phyloP scores from a whole-genome alignment of 345 rosid genomes.

The Durio zibethinus region DNA sequence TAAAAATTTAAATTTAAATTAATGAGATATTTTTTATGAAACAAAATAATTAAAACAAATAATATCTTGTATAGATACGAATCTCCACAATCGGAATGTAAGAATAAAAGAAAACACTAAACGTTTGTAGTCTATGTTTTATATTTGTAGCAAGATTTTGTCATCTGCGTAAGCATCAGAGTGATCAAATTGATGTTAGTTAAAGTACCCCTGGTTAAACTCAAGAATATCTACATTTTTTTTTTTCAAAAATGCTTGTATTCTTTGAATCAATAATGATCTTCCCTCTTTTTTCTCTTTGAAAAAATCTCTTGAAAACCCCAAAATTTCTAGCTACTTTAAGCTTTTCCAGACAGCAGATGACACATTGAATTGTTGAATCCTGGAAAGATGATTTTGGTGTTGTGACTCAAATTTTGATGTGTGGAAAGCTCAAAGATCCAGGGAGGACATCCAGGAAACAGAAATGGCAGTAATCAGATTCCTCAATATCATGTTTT shows the following conservation, averaged over 20 bases:
- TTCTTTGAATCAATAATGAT: constrained; percentile 1
- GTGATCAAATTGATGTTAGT: neutral
- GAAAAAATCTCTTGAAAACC: neutral
- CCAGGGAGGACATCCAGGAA: neutral
- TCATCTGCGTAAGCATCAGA: neutral
- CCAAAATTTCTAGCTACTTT: neutral
- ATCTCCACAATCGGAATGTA: too few species aligned
- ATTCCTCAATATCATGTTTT: constrained; percentile 24
- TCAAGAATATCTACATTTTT: neutral
- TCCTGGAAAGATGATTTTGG: neutral
- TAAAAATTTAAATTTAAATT: too few species aligned
- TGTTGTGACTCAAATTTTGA: constrained; percentile 9
- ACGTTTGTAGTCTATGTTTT: too few species aligned
- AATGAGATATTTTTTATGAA: too few species aligned
- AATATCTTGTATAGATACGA: too few species aligned
- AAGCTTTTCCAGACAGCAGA: neutral
- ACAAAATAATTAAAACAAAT: too few species aligned
- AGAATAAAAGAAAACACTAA: neutral
- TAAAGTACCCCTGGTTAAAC: neutral
- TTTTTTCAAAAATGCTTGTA: neutral
- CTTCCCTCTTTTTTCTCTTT: neutral
- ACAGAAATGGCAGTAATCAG: constrained; percentile 25
- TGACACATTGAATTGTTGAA: neutral
- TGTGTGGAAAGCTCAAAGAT: constrained; percentile 10
- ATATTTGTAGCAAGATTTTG: neutral